Evolutionary conservation across 1,139 yeast genomes (phyloP), one percentile per base, ranked within the genome.

Genomic region (Hyphopichia buzzinii): DNA sequence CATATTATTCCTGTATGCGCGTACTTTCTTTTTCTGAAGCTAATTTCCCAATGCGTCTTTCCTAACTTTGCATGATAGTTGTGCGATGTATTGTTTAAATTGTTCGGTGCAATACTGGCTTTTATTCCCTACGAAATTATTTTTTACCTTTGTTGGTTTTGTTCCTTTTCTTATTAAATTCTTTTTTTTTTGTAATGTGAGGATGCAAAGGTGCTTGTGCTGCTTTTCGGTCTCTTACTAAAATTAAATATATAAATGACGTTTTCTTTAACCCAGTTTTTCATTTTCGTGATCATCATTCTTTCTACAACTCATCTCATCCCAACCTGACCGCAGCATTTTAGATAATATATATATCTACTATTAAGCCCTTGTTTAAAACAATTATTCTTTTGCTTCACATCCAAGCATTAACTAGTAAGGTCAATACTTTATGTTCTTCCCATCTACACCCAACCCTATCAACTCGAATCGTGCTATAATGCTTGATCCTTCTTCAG

Each of bases 401-500:
- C 23, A 7, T 19, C 23, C 23, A 7, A 26, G 12, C 22, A 29
- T 27, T 25, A 19, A 26, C 19, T 34, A 28, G 19, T 25, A 26
- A 28, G 14, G 30, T 31, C 17, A 14, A 22, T 21, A 19, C 41
- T 22, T 32, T 17, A 43, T 44, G 48, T 40, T 41, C 22, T 41
- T 37, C 23, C 38, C 49, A 31, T 33, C 36, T 5, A 34, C 39
- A 12, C 34, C 48, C 16, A 34, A 26, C 19, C 34, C 39, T 26
- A 27, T 38, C 30, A 42, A 41, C 32, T 39, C 46, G 32, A 44
- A 41, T 38, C 53, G 51, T 37, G 41, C 49, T 38, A 50, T 49
- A 39, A 52, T 50, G 57, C 43, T 50, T 41, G 57, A 52, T 38
- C 52, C 54, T 11, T 37, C 48, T 19, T 35, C 47, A 27, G 55